phyloP scores from a whole-genome alignment of 2,329 filamentous ascomycete genomes.

The Harringtonia aguacate region DNA sequence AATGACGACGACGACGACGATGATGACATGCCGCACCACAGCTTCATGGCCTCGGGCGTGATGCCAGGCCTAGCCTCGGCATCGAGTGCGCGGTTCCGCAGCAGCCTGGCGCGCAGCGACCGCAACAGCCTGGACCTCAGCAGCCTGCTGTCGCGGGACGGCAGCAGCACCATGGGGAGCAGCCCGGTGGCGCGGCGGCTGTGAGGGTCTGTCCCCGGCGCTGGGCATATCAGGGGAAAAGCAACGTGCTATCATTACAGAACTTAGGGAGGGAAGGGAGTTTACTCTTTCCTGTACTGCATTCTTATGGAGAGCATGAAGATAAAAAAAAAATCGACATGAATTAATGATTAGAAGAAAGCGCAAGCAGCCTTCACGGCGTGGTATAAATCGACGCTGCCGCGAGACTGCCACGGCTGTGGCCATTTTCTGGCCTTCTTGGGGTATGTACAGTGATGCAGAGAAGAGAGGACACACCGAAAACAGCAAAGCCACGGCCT shows the following conservation, averaged over 20 bases:
- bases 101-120: slow-evolving; percentile 28
- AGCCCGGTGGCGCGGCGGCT: slow-evolving; percentile 38
- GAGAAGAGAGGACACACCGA: no score
- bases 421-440: neutral
- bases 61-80: neutral
- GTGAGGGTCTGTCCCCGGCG: no score
- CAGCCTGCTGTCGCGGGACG: slow-evolving; percentile 43
- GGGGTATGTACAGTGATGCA: neutral
- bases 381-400: no score
- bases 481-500: no score
- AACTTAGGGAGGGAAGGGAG: no score
- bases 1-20: slow-evolving; percentile 23
- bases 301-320: no score
- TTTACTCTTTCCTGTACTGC: no score
- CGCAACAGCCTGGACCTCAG: slow-evolving; percentile 47
- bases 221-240: no score
- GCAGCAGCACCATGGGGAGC: slow-evolving; percentile 45
- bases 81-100: slow-evolving; percentile 19
- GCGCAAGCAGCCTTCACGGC: no score
- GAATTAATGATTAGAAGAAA: neutral
- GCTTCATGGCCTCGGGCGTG: slow-evolving; percentile 2
- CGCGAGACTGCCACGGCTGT: neutral
- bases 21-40: slow-evolving; percentile 6
- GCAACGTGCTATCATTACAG: no score
- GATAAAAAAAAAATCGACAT: neutral